Percentiles rank a stretch among this genome's conserved stretches.
Evolutionary conservation across 768 basidiomycete species (phyloP).

Genomic region (Suillus luteus): DNA sequence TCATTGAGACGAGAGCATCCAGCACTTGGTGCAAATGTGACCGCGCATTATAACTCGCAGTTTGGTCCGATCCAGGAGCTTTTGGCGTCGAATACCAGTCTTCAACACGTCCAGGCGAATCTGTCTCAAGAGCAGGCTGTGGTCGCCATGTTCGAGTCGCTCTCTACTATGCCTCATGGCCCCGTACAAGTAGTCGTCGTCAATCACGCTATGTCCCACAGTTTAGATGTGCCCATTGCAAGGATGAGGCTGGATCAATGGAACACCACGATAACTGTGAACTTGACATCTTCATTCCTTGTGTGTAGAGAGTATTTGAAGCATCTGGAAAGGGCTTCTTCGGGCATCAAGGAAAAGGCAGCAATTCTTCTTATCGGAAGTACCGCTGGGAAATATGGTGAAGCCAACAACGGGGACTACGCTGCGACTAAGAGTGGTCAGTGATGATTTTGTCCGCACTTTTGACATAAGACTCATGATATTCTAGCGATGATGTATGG

Average conservation of each 20-base stretch:
- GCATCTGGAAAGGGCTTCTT: slow-evolving; percentile 40
- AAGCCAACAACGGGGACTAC: slow-evolving; percentile 68
- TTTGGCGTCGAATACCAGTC: slow-evolving; percentile 31
- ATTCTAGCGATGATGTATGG: slow-evolving; percentile 71
- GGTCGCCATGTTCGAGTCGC: slow-evolving; percentile 45
- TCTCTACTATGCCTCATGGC: slow-evolving; percentile 41
- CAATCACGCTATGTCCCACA: slow-evolving; percentile 60
- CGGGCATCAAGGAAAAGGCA: slow-evolving; percentile 53
- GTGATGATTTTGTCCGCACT: background rate
- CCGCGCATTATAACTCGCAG: slow-evolving; percentile 70
- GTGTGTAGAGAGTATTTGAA: slow-evolving; percentile 63
- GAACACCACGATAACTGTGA: slow-evolving; percentile 60
- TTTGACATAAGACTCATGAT: background rate
- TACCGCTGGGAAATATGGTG: slow-evolving; percentile 73
- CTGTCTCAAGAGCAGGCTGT: slow-evolving; percentile 61
- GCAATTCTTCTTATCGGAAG: slow-evolving; percentile 69
- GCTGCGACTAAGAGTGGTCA: slow-evolving; percentile 68
- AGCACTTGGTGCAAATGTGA: slow-evolving; percentile 74
- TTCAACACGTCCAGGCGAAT: slow-evolving; percentile 53
- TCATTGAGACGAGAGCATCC: slow-evolving; percentile 4
- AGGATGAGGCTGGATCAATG: slow-evolving; percentile 65
- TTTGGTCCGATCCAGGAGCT: slow-evolving; percentile 44
- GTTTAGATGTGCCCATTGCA: slow-evolving; percentile 49
- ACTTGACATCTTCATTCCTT: slow-evolving; percentile 69
- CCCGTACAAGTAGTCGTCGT: slow-evolving; percentile 59